Base-by-base conservation (phyloP, 495 filamentous ascomycete genomes). In the Xylaria cubensis region DNA sequence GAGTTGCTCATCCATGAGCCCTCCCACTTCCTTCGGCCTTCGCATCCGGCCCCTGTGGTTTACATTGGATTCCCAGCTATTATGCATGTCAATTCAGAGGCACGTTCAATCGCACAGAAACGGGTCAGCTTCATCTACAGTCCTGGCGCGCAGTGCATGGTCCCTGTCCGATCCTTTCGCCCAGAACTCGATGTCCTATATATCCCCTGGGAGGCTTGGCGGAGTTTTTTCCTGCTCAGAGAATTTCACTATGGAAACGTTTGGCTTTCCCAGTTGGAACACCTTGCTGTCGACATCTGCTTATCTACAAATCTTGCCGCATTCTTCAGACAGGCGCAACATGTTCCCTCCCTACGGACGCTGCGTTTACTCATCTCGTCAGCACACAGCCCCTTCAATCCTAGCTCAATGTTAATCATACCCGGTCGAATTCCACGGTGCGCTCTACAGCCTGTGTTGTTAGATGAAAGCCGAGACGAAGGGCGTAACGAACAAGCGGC, bases 161-260 rank as follows among this genome's bases (percentile, higher is more conserved):
- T 64, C 7, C 62, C 62, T 1, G 62, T 64, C 32, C 62, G 62
- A 7, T 17, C 21, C 10, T 64, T 64, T 26, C 62, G 62, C 26
- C 62, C 41, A 0, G 62, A 29, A 15, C 19, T 46, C 62, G 62
- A 64, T 29, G 41, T 64, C 32, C 62, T 64, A 17, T 64, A 64
- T 17, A 48, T 64, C 41, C 41, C 41, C 2, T 48, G 41, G 62
- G 62, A 64, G 24, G 41, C 62, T 6, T 64, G 62, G 62, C 39
- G 39, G 8, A 15, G 21, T 21, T 48, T 48, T 26, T 64, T 64
- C 41, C 39, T 48, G 24, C 39, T 46, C 32, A 48, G 19, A 26
- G 41, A 46, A 29, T 48, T 48, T 19, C 10, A 48, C 41, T 50
- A 50, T 10, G 48, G 48, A 19, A 7, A 8, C 19, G 48, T 21